Base-by-base conservation (phyloP, 2,329 filamentous ascomycete species). In the Ascochyta koolunga region DNA sequence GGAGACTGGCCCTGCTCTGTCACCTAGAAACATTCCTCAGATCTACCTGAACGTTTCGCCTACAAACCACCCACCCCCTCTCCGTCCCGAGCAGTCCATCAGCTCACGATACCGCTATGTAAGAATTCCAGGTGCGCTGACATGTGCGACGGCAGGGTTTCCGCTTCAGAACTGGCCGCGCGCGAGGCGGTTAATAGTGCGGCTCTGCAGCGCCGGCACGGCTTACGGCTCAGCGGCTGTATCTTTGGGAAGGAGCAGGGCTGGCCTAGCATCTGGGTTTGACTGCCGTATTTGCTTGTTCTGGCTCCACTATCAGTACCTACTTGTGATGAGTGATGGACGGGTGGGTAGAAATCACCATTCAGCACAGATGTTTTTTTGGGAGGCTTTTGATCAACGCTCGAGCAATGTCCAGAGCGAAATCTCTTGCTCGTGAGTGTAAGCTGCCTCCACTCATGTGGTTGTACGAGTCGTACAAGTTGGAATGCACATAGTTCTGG, bases 341-440 rank as follows among this genome's bases (percentile, higher is more conserved):
- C 4, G 16, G n/a, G 41, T 40, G 27, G 41, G 22, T 24, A 36
- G 9, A 42, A 42, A 50, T 50, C 46, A 42, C 46, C 29, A 31
- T 21, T 36, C 22, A 19, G 49, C 49, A 51, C 49, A 51, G 49
- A 51, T 40, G 35, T 51, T 51, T 37, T 36, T 41, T 51, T 35
- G 49, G 10, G 9, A 40, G 41, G 33, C 15, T 4, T 24, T 15
- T 24, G 35, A 18, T 9, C 16, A 40, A 3, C 6, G 24, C 16
- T 25, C 32, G 24, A 21, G 19, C 4, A 16, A 24, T 21, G 25
- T 16, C 35, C 8, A 46, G 29, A 35, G 21, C 27, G 5, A 15
- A 39, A 16, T 11, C 29, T 22, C 6, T 16, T 5, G 29, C 29
- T 40, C 15, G 27, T 40, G 45, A 27, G 36, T 16, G 22, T 16